Evolutionary conservation across 73 alveolate genomes (phyloP).

Genomic region (Stentor roeselii): DNA sequence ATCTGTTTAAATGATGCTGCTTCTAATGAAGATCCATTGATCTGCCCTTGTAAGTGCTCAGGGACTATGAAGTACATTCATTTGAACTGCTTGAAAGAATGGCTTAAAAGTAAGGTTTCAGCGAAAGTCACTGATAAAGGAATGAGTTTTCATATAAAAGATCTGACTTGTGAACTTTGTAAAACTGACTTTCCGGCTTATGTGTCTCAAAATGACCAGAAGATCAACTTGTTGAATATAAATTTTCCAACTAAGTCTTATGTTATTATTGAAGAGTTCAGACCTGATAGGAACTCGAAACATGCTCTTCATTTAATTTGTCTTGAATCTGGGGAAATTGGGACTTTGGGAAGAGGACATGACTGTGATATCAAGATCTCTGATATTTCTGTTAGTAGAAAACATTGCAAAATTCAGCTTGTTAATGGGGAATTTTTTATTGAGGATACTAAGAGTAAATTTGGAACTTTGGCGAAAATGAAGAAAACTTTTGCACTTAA

Average conservation of each 20-base stretch:
- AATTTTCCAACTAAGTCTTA: slow-evolving; percentile 32
- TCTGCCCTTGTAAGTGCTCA: slow-evolving; percentile 78
- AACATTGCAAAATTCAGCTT: slow-evolving; percentile 56
- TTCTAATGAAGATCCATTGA: slow-evolving; percentile 53
- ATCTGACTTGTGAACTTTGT: slow-evolving; percentile 61
- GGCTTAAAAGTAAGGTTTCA: slow-evolving; percentile 67
- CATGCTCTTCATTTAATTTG: not conserved
- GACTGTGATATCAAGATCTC: slow-evolving; percentile 57
- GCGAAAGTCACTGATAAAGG: not conserved
- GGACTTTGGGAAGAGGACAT: slow-evolving; percentile 61
- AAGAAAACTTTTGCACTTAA: not conserved
- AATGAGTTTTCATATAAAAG: slow-evolving; percentile 36
- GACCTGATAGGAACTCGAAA: not conserved
- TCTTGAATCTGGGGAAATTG: not conserved
- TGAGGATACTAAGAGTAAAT: slow-evolving; percentile 51
- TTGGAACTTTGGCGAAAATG: slow-evolving; percentile 46
- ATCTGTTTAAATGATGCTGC: not conserved
- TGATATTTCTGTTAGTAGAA: slow-evolving; percentile 72
- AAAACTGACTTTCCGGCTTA: slow-evolving; percentile 45
- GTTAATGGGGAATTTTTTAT: not conserved
- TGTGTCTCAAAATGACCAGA: slow-evolving; percentile 24
- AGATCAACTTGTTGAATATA: slow-evolving; percentile 33
- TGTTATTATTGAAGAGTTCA: slow-evolving; percentile 35
- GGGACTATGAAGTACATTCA: slow-evolving; percentile 80
- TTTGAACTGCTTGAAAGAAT: slow-evolving; percentile 69